Base-by-base conservation (phyloP, 2,329 filamentous ascomycete genomes). In the Tolypocladium cylindrosporum region DNA sequence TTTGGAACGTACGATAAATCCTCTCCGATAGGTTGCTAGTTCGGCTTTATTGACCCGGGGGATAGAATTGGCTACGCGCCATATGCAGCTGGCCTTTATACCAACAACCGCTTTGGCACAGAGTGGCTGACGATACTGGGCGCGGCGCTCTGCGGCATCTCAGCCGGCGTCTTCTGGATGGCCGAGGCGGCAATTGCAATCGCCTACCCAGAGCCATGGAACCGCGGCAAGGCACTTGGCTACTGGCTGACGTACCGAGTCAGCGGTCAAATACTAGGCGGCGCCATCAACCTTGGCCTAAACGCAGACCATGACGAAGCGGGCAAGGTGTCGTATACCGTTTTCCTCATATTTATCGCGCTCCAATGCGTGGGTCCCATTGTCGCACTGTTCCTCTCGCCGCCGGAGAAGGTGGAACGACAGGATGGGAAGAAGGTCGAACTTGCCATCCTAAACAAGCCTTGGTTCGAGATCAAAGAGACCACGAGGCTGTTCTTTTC, bases 111-210 rank as follows among this genome's bases (percentile, higher is more conserved):
- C 0, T 90, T 80, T 64, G 85, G 85, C 1, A 83, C 73, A 0
- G 80, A 86, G 62, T 91, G 88, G 88, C 78, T 90, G 11, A 79
- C 85, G 0, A 76, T 90, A 0, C 70, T 90, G 10, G 88, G 87
- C 0, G 86, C 85, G 0, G 85, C 85, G 0, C 74, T 87, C 0
- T 90, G 87, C 61, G 87, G 87, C 21, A 77, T 89, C 39, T 86
- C 83, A 0, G 87, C 88, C 0, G 88, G 88, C 0, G 76, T 90
- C 0, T 90, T 90, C 70, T 91, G 88, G 88, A 85, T 85, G 77
- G 83, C 87, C 0, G 88, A 91, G 70, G 85, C 85, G 0, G 87
- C 88, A 0, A 88, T 91, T 58, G 87, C 87, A 0, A 81, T 90
- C 24, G 79, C 83, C 0, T 91, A 91, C 62, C 87, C 87, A 0